phyloP scores from a whole-genome alignment of 495 filamentous ascomycete genomes.

The Aspergillus sclerotiicarbonarius region DNA sequence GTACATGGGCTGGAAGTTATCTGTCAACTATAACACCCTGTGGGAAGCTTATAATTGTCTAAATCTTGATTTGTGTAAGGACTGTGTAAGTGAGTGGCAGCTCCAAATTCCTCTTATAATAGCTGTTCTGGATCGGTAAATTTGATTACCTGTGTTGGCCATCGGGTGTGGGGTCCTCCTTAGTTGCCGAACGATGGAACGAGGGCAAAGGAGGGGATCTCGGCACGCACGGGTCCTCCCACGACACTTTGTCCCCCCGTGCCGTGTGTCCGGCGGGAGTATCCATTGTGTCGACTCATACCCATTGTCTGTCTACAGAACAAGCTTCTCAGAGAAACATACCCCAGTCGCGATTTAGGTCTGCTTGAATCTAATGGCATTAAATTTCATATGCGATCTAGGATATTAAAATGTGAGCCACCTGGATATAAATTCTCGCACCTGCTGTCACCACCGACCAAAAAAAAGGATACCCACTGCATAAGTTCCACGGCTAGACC shows the following conservation, averaged over 20 bases:
- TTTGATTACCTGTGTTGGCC: not conserved
- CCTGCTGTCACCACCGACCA: too few species aligned
- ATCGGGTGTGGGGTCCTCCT: not conserved
- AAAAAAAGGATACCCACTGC: too few species aligned
- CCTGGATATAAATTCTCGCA: too few species aligned
- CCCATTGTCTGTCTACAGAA: too few species aligned
- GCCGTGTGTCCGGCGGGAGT: not conserved
- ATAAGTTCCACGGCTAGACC: too few species aligned
- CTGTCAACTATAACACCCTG: not conserved
- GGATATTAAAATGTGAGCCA: too few species aligned
- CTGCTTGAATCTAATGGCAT: too few species aligned
- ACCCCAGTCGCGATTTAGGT: too few species aligned
- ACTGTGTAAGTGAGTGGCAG: too few species aligned
- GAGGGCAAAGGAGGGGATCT: not conserved
- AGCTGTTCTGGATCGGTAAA: not conserved
- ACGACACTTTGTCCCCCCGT: not conserved
- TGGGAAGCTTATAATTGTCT: not conserved
- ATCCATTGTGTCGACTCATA: not conserved
- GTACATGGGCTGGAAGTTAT: not conserved
- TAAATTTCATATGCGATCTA: too few species aligned
- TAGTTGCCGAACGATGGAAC: not conserved
- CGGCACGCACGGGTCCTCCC: not conserved
- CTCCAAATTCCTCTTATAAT: not conserved
- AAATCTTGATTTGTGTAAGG: not conserved
- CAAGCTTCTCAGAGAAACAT: too few species aligned